Percentiles rank a stretch among this genome's conserved stretches.
These are phyloP conservation scores for Clarireedia homoeocarpa DNA, from an alignment of 2,329 filamentous ascomycete species.

Conservation along the genomic window DNA sequence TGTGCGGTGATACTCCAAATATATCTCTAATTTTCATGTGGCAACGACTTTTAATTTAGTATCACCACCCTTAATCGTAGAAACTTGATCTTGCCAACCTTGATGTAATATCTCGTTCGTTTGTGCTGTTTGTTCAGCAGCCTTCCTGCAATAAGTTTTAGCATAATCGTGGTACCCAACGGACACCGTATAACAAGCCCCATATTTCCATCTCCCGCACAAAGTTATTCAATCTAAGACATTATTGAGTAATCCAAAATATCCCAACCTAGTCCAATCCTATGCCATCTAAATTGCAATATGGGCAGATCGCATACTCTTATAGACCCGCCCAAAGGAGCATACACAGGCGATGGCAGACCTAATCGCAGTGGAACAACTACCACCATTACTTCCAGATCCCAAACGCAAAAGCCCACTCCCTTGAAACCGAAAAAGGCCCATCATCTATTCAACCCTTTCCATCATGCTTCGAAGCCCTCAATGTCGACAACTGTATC, in stretches of 20 bases:
- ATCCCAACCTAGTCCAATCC: background rate
- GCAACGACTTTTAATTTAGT: no score
- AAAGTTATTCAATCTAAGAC: background rate
- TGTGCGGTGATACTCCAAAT: background rate
- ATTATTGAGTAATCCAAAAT: background rate
- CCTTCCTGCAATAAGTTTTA: background rate
- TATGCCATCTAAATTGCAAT: background rate
- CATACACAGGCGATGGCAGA: constrained; percentile 10
- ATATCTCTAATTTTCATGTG: background rate
- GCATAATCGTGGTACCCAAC: background rate
- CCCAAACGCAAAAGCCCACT: background rate
- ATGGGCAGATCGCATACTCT: constrained; percentile 16
- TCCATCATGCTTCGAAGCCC: background rate
- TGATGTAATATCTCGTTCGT: background rate
- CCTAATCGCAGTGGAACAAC: background rate
- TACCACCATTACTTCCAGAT: background rate
- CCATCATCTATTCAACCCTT: background rate
- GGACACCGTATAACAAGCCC: background rate
- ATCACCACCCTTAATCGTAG: no score
- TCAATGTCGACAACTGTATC: background rate
- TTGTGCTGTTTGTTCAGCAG: background rate
- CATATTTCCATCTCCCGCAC: background rate
- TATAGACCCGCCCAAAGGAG: constrained; percentile 7
- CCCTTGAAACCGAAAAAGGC: background rate
- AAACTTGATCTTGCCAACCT: background rate